These are phyloP conservation scores for Boehmeria nivea DNA, from an alignment of 306 rosid species.

Conservation along the genomic window DNA sequence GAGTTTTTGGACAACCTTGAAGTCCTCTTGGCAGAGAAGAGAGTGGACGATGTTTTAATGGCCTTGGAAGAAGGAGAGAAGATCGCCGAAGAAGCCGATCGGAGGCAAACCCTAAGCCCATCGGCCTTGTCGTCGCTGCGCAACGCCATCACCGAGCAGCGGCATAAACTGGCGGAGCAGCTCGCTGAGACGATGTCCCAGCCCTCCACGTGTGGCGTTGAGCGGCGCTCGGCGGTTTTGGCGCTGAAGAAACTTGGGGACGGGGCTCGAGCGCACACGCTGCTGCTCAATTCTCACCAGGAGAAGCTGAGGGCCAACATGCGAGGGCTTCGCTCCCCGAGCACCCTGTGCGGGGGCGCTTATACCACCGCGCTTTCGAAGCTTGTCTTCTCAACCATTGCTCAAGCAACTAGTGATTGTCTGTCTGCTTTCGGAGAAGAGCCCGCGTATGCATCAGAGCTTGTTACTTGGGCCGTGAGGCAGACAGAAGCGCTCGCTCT, in stretches of 20 bases:
- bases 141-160: constrained; percentile 44
- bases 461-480: constrained; percentile 86
- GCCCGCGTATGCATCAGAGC: constrained; percentile 77
- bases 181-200: constrained; percentile 65
- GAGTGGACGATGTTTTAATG: constrained; percentile 67
- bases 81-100: constrained; percentile 31
- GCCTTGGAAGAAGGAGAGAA: constrained; percentile 64
- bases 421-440: constrained; percentile 58
- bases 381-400: constrained; percentile 65
- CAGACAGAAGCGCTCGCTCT: constrained; percentile 45
- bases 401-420: constrained; percentile 68
- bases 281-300: constrained; percentile 58
- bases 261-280: constrained; percentile 71
- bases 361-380: constrained; percentile 60
- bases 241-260: constrained; percentile 76
- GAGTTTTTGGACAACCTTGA: constrained; percentile 67
- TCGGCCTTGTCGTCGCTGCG: constrained; percentile 35
- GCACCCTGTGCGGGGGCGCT: constrained; percentile 35
- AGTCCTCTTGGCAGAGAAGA: constrained; percentile 77
- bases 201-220: constrained; percentile 51
- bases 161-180: constrained; percentile 63
- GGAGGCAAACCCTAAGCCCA: constrained; percentile 32
- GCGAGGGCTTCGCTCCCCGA: constrained; percentile 29
- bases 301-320: constrained; percentile 40
- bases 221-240: constrained; percentile 53